Evolutionary conservation across 306 rosid genomes (phyloP).

Genomic region (Abrus precatorius): DNA sequence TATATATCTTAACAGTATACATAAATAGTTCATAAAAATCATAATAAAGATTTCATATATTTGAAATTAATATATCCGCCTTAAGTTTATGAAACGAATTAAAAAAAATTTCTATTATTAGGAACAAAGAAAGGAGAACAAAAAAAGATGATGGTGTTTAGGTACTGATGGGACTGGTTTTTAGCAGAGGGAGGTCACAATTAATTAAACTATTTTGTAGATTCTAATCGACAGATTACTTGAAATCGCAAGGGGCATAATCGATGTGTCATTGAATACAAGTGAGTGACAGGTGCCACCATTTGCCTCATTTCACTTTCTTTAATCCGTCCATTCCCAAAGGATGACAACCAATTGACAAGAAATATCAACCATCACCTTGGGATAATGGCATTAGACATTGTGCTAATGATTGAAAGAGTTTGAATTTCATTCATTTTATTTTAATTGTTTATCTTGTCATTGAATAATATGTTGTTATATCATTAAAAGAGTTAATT

Average conservation of each 20-base stretch:
- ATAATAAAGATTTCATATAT: not conserved
- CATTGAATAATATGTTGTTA: not conserved
- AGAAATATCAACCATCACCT: slow-evolving; percentile 55
- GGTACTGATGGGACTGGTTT: slow-evolving; percentile 47
- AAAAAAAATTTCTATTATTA: not conserved
- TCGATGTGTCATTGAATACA: slow-evolving; percentile 51
- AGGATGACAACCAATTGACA: slow-evolving; percentile 58
- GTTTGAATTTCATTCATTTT: not conserved
- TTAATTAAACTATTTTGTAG: slow-evolving; percentile 36
- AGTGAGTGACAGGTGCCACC: slow-evolving; percentile 31
- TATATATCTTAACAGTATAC: not conserved
- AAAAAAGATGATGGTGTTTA: slow-evolving; percentile 8
- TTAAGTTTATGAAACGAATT: not conserved
- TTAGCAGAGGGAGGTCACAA: slow-evolving; percentile 32
- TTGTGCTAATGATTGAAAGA: slow-evolving; percentile 37
- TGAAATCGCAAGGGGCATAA: slow-evolving; percentile 46
- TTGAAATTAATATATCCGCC: not conserved
- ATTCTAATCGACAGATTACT: slow-evolving; percentile 31
- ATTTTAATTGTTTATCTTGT: not conserved
- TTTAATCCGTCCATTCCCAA: slow-evolving; percentile 33
- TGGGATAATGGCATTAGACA: slow-evolving; percentile 52
- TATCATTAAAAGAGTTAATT: not conserved
- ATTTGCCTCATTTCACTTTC: slow-evolving; percentile 25
- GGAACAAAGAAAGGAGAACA: not conserved
- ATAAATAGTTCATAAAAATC: not conserved